phyloP scores from a whole-genome alignment of 2,329 filamentous ascomycete species.

The Epichloe elymi region DNA sequence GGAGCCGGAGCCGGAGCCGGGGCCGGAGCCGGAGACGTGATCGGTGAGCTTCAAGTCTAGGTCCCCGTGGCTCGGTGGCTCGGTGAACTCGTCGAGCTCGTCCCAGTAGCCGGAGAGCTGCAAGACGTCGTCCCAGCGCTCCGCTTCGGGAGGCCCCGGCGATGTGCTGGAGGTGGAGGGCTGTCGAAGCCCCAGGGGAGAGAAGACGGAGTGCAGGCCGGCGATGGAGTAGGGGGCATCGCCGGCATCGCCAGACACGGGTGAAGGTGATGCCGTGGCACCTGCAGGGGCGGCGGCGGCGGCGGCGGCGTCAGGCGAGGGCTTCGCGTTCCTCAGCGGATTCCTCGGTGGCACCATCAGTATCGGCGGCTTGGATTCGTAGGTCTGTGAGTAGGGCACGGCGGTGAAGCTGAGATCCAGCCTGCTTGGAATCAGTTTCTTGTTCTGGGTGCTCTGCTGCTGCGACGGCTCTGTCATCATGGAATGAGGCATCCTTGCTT shows the following conservation, averaged over 20 bases:
- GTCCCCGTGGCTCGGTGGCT: background rate
- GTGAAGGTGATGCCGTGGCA: background rate
- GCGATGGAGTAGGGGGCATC: background rate
- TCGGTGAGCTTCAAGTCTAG: too few relatives aligned
- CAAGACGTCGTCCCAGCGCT: background rate
- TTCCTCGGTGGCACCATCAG: background rate
- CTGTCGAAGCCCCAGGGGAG: background rate
- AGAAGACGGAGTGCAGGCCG: background rate
- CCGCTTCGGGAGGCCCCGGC: background rate
- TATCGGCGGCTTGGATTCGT: background rate
- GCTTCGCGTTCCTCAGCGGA: background rate
- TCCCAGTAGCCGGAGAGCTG: constrained; percentile 1
- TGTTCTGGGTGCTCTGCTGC: background rate
- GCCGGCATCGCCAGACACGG: background rate
- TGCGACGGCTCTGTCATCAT: background rate
- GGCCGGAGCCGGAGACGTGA: too few relatives aligned
- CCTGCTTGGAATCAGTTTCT: background rate
- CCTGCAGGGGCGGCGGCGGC: background rate
- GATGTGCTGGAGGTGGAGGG: background rate
- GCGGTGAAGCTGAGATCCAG: background rate
- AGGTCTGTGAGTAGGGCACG: constrained; percentile 1
- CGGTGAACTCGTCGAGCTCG: constrained; percentile 1
- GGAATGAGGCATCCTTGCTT: background rate
- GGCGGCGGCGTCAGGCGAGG: background rate
- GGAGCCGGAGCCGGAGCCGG: too few relatives aligned